A percentile compares a stretch with the other conserved stretches of the same genome.
Conservation (phyloP, 108 stramenopile species). For the Conticribra guillardii region DNA sequence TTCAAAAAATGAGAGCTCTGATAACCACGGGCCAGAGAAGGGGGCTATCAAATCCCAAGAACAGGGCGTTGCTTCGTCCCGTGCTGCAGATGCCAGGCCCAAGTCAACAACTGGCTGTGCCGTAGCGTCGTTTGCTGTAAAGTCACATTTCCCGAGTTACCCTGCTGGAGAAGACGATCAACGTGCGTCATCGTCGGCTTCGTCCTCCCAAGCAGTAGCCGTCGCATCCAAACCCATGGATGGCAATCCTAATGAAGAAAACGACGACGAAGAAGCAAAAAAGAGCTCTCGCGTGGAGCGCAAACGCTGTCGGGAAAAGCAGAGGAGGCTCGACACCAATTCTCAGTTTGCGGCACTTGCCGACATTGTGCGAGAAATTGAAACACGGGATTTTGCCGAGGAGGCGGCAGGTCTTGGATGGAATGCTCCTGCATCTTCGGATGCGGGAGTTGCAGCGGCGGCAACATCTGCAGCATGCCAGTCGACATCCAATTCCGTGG, state of each 20-base stretch:
- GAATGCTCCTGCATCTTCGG: neutral
- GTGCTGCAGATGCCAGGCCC: no score
- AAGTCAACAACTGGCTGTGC: no score
- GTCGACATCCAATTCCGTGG: neutral
- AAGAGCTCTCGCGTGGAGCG: conserved; percentile 72
- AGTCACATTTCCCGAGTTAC: no score
- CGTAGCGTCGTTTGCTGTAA: no score
- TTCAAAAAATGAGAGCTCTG: neutral
- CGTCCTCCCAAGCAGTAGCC: neutral
- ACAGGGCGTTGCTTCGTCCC: no score
- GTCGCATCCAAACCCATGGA: neutral
- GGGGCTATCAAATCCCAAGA: no score
- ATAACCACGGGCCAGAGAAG: neutral
- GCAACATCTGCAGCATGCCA: neutral
- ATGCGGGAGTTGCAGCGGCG: neutral
- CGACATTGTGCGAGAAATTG: conserved; percentile 68
- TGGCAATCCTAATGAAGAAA: neutral
- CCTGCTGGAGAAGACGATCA: no score
- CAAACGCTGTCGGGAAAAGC: conserved; percentile 82
- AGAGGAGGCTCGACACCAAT: conserved; percentile 81
- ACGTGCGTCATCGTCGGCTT: neutral
- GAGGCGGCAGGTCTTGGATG: conserved; percentile 19
- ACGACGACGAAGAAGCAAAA: conserved; percentile 32
- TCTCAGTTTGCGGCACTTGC: conserved; percentile 73
- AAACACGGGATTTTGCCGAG: conserved; percentile 55